These are phyloP conservation scores for Peniophora sp. DNA, from an alignment of 1,284 basidiomycete species.

Conservation along the genomic window DNA sequence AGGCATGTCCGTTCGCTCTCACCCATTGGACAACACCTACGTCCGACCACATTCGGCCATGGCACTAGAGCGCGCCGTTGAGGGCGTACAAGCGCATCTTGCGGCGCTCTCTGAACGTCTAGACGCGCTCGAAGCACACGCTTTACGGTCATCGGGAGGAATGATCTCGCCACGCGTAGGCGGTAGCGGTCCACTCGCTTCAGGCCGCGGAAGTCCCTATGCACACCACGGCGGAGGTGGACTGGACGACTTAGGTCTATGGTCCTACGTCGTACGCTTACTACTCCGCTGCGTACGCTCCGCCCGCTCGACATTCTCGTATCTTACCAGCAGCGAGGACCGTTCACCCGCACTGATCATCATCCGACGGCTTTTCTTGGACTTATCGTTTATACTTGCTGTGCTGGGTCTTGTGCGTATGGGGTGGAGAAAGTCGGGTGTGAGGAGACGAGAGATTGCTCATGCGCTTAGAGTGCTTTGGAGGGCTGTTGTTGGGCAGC, in stretches of 20 bases:
- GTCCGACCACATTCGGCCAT: slow-evolving; percentile 19
- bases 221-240: slow-evolving; percentile 24
- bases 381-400: slow-evolving; percentile 62
- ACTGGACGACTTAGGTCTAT: slow-evolving; percentile 69
- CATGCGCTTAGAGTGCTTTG: slow-evolving; percentile 58
- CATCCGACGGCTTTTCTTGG: slow-evolving; percentile 63
- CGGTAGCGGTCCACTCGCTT: slow-evolving; percentile 23
- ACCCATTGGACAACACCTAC: slow-evolving; percentile 8
- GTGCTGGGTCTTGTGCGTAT: slow-evolving; percentile 44
- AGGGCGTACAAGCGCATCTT: slow-evolving; percentile 82
- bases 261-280: slow-evolving; percentile 53
- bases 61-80: slow-evolving; percentile 64
- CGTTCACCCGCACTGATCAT: slow-evolving; percentile 59
- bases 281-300: slow-evolving; percentile 28
- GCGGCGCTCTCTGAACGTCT: slow-evolving; percentile 87
- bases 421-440: slow-evolving; percentile 62
- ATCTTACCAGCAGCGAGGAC: slow-evolving; percentile 49
- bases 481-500: slow-evolving; percentile 60
- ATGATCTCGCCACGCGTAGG: slow-evolving; percentile 5
- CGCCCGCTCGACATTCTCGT: slow-evolving; percentile 35
- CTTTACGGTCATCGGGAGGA: slow-evolving; percentile 6
- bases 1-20: slow-evolving; percentile 26
- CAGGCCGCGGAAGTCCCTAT: slow-evolving; percentile 31
- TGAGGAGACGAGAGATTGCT: slow-evolving; percentile 58
- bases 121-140: slow-evolving; percentile 54